Base-by-base conservation (phyloP, 163 green algal genomes). In the Chlorella variabilis region DNA sequence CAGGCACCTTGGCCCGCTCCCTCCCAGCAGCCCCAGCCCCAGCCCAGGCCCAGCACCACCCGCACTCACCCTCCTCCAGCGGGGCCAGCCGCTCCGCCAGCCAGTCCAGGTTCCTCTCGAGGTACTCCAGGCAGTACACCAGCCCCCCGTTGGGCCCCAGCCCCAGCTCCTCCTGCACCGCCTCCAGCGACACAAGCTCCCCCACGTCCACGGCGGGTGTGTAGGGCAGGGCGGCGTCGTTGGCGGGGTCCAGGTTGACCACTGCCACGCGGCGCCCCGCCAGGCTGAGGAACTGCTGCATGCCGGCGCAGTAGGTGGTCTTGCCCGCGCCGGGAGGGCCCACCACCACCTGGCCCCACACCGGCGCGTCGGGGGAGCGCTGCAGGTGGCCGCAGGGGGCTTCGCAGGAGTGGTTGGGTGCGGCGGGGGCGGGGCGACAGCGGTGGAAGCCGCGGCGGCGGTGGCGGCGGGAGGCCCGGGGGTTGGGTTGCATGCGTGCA, bases 221-320 rank as follows among this genome's bases (percentile, higher is more conserved):
- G 85, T 98, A 98, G 8, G 90, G 88, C 68, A 94, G 82, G 25
- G 81, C 67, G 36, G n/a, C n/a, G 68, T 99, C 97, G 75, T 98
- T 98, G 25, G 96, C 97, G 5, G 97, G 97, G 84, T 99, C 97
- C 33, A 99, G 80, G 86, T 99, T 99, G 23, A 99, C 83, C 5
- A 98, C 83, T 0, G 90, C 93, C 0, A 91, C 80, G 56, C 92
- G 93, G 27, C 91, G 88, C n/a, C 91, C 87, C 21, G 76, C 48
- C 25, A 85, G 54, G 3, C 34, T 63, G 23, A 96, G 74, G 68
- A 92, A 96, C 74, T 95, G 93, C 78, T 94, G 85, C 91, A 99
- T 91, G 61, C 94, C 97, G 68, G 79, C 77, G 76, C 86, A 90
- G 74, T 88, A 90, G 31, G 82, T 88, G 20, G 82, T 83, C 90